Base-by-base conservation (phyloP, 352 stramenopile species). In the Phytophthora foliorum region DNA sequence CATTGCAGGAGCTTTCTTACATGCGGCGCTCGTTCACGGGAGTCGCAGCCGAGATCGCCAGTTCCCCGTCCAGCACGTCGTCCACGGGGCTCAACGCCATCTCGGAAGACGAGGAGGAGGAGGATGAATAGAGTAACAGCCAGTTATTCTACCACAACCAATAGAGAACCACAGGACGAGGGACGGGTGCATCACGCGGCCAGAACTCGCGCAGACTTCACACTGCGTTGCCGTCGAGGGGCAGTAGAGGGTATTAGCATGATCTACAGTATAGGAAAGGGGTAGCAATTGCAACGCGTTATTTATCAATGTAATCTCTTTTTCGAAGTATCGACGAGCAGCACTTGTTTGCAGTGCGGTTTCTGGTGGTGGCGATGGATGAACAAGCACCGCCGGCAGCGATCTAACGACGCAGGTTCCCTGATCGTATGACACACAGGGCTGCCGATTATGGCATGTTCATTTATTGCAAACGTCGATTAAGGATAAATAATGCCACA, bases 61-160 rank as follows among this genome's bases (percentile, higher is more conserved):
- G 71, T 50, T 91, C 86, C 16, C 83, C 86, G n/a, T 91, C 82
- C 7, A 76, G 69, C 59, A 76, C 80, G 58, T 80, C 72, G 16
- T 75, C 90, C 25, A 72, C 78, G 31, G 80, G 81, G 0, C 78
- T 95, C 51, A 91, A 89, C 72, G 80, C 83, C 27, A 93, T 95
- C 54, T 80, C 75, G 38, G 87, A 94, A 59, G 86, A 90, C 45
- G 70, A 81, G 25, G 77, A 92, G 70, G 72, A 87, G 52, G 76
- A 89, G 32, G 79, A 89, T 25, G 75, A 85, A 6, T 76, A 81
- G 50, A 65, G 11, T 24, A 6, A 16, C 4, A 44, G 38, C 14
- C 41, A 25, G 39, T 25, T 29, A 6, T 3, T 29, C 25, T 6
- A 29, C 25, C 25, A 6, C 39, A 54, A 44, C 31, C 32, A 46